Conservation (phyloP, 306 rosid genomes). For the Trifolium repens region DNA sequence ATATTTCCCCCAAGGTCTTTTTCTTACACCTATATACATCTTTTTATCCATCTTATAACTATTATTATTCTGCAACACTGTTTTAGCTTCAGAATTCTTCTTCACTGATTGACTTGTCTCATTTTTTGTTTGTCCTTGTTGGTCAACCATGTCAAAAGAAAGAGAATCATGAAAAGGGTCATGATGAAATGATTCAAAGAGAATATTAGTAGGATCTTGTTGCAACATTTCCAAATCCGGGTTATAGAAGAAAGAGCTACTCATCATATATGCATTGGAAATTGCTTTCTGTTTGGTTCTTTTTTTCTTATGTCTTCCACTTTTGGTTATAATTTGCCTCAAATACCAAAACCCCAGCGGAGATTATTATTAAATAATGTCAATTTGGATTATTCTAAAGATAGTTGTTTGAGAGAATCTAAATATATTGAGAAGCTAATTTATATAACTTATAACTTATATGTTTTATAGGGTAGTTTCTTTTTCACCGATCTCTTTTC, state of each 20-base stretch:
- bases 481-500: too few relatives aligned
- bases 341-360: too few relatives aligned
- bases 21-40: constrained; percentile 59
- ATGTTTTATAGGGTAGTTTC: too few relatives aligned
- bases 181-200: not conserved
- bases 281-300: not conserved
- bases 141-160: constrained; percentile 46
- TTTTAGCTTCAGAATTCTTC: not conserved
- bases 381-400: constrained; percentile 9
- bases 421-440: not conserved
- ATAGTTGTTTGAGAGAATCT: not conserved
- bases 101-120: not conserved
- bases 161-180: constrained; percentile 26
- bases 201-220: constrained; percentile 5
- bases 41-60: not conserved
- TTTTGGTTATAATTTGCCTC: not conserved
- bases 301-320: not conserved
- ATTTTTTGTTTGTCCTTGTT: not conserved
- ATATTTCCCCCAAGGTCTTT: constrained; percentile 79
- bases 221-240: constrained; percentile 15
- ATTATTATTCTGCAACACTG: not conserved
- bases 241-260: not conserved
- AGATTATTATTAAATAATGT: not conserved
- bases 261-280: constrained; percentile 21
- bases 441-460: too few relatives aligned